Evolutionary conservation across 73 alveolate genomes (phyloP), one percentile per base, ranked within the genome.

Genomic region (Paramecium sexaurelia): DNA sequence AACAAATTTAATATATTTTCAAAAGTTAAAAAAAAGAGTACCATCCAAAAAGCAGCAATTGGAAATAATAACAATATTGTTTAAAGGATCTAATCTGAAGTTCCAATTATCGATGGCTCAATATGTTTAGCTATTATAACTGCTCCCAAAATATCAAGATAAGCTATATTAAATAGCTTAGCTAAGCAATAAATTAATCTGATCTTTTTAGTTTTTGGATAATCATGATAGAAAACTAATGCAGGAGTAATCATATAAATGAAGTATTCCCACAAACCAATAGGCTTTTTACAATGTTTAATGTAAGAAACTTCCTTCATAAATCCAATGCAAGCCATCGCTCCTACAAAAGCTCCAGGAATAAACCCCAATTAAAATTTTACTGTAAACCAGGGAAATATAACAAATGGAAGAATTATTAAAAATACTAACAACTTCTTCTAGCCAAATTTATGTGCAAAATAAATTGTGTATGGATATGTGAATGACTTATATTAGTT

Each of bases 1-100:
- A 91, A 94, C 24, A 92, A 33, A 19, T 93, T 88, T 69, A 91
- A 66, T 22, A 86, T 86, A 56, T 91, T 85, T 39, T 94, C 97
- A 86, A 94, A 94, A 6, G 73, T 13, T 9, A 94, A 55, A 84
- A 92, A 86, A 68, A 92, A 94, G 15, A 85, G 85, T 6, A 93
- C 73, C 82, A 87, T 85, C 83, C 83, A 61, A 61, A 61, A 61
- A 10, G 83, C 43, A 61, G 83, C 24, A 4, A 61, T 13, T 2
- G 83, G 83, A 26, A 61, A 61, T 61, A 61, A 61, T 29, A 61
- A 24, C 33, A 61, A 26, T 26, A 61, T 26, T 61, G 83, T 61
- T 32, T 61, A 24, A 8, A 61, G 43, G 5, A 61, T 13, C 43
- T 61, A 61, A 61, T 61, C 83, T 26, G 83, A 61, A 10, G 83